Base-by-base conservation (phyloP, 2,329 filamentous ascomycete species). In the Sclerotinia spermophila region DNA sequence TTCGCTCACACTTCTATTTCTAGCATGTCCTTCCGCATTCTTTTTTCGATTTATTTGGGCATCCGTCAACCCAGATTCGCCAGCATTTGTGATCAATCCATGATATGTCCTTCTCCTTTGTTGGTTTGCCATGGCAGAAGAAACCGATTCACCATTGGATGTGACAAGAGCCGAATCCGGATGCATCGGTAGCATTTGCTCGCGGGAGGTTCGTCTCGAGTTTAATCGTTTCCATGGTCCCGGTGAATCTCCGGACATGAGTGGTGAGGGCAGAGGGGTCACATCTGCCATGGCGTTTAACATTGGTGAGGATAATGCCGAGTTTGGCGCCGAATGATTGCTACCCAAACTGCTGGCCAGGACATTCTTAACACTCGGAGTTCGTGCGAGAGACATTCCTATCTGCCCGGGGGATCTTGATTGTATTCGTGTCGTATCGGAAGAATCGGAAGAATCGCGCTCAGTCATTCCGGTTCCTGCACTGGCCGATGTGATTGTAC, bases 1-100 rank as follows among this genome's bases (percentile, higher is more conserved):
- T 74, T 97, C 94, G 82, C 94, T 97, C 38, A 96, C 83, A 80
- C 94, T 97, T 76, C 94, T 87, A 79, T 96, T 94, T 71, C 92
- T 87, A 19, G 84, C 83, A 79, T 93, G 92, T 21, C 75, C 75
- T 71, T 77, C 75, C 19, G 70, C 72, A 62, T 73, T 73, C 70
- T 78, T 79, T 42, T 78, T 74, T 58, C 74, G 73, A 42, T 74
- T 76, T 17, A 72, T 73, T 68, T 76, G 70, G 3, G 72, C 51
- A 68, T 69, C 74, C 15, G 38, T 71, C 27, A 75, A 62, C 6
- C 67, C 73, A 30, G 74, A 72, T 17, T 77, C 76, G 21, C 51
- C 72, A 19, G 67, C 71, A 72, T 71, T 76, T 60, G 72, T 73
- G 30, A 73, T 71, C 24, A 88, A 80, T 19, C 82, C 82, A 33